Base-by-base conservation (phyloP, 2,329 filamentous ascomycete genomes). In the Coniochaeta sp. region DNA sequence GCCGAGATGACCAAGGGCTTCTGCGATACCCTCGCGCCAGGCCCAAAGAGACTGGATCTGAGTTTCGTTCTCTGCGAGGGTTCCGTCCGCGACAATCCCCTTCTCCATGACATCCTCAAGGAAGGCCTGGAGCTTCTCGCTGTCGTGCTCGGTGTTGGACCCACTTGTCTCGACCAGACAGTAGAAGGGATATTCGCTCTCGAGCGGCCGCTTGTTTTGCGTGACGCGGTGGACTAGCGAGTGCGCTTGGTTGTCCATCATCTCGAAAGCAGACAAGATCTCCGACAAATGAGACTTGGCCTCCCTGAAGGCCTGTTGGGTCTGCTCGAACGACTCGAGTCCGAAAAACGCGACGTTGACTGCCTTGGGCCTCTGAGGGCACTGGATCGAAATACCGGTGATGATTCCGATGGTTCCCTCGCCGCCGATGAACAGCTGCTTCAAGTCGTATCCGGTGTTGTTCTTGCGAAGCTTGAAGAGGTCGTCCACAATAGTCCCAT, bases 391-490 rank as follows among this genome's bases (percentile, higher is more conserved):
- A 32, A 97, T 79, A 46, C 82, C 91, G 16, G 94, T 99, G 61
- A 99, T 88, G 62, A 97, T 87, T 50, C 94, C 94, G 56, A 97
- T 87, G 5, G 94, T 97, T 22, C 94, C 94, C 70, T 99, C 94
- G 28, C 85, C 89, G 45, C 94, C 94, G 62, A 99, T 95, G 67
- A 99, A 96, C 31, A 96, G 80, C 70, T 96, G 92, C 75, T 96
- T 96, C 52, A 96, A 71, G 67, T 99, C 95, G 70, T 97, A 99
- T 26, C 94, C 94, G 2, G 94, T 99, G 74, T 99, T 99, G 77
- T 99, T 97, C 77, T 99, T 99, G 59, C 94, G 84, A 53, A 99
- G 76, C 54, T 82, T 91, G 60, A 83, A 87, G 28, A 99, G 82
- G 61, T 96, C 91, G 61, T 97, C 85, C 45, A 99, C 78, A 59